Evolutionary conservation across 2,329 filamentous ascomycete species (phyloP).

Genomic region (Trichoderma simmonsii): DNA sequence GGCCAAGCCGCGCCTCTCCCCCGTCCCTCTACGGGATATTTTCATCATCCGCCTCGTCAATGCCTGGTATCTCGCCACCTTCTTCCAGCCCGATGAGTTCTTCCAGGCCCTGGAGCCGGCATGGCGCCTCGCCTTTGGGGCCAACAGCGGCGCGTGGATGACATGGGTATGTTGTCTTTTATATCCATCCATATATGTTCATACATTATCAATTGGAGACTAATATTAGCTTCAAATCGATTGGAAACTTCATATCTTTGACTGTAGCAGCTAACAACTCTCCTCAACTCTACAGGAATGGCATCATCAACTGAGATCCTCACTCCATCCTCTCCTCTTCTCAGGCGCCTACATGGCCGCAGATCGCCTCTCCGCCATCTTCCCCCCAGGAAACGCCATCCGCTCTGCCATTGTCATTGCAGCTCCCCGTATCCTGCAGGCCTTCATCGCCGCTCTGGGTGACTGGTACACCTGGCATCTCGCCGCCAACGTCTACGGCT

Average conservation of each 20-base stretch:
- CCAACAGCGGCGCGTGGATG: constrained; percentile 77
- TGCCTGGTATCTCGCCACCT: constrained; percentile 74
- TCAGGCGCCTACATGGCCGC: constrained; percentile 67
- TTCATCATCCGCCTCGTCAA: constrained; percentile 76
- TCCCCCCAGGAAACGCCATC: constrained; percentile 52
- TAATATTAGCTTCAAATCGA: not conserved
- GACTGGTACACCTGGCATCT: constrained; percentile 90
- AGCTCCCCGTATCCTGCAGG: constrained; percentile 73
- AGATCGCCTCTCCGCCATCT: constrained; percentile 52
- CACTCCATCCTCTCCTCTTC: constrained; percentile 86
- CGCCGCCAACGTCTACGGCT: constrained; percentile 69
- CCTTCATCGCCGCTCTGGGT: constrained; percentile 68
- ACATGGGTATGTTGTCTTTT: constrained; percentile 72
- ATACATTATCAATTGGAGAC: not conserved
- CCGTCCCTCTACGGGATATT: constrained; percentile 12
- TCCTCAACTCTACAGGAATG: constrained; percentile 67
- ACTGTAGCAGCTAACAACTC: not conserved
- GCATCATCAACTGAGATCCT: constrained; percentile 81
- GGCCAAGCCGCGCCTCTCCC: constrained; percentile 11
- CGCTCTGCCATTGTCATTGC: constrained; percentile 66
- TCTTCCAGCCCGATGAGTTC: constrained; percentile 98
- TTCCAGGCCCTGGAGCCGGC: constrained; percentile 95
- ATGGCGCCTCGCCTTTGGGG: constrained; percentile 83
- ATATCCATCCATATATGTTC: not conserved
- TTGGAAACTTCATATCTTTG: not conserved